phyloP scores from a whole-genome alignment of 345 rosid genomes.

The Tarenaya hassleriana region DNA sequence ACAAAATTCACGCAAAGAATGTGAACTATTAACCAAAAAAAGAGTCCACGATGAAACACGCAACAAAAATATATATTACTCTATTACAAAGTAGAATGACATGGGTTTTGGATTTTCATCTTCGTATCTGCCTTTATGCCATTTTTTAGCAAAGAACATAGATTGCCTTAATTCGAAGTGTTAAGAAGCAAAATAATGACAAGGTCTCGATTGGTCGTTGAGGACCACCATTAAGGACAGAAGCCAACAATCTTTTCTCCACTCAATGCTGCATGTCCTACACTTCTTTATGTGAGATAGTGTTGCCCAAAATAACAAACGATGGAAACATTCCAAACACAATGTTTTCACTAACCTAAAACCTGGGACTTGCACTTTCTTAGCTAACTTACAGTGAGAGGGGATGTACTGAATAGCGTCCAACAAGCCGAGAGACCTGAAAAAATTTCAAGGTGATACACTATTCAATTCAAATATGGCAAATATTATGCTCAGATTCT shows the following conservation, averaged over 20 bases:
- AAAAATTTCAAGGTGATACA: background rate
- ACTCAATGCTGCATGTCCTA: constrained; percentile 1
- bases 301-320: background rate
- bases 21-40: constrained; percentile 2
- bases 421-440: constrained; percentile 2
- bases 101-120: background rate
- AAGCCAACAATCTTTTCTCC: constrained; percentile 19
- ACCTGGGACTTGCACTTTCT: constrained; percentile 7
- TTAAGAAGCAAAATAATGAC: constrained; percentile 18
- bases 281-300: too few relatives aligned
- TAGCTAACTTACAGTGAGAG: constrained; percentile 11
- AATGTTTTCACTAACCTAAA: background rate
- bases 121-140: constrained; percentile 7
- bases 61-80: constrained; percentile 12
- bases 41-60: constrained; percentile 18
- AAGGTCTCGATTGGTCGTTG: constrained; percentile 18
- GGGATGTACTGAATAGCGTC: constrained; percentile 13
- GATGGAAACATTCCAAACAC: background rate
- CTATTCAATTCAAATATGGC: constrained; percentile 6
- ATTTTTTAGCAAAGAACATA: constrained; percentile 10
- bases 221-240: constrained; percentile 28
- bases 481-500: constrained; percentile 5
- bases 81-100: constrained; percentile 21
- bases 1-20: constrained; percentile 26
- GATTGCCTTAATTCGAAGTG: constrained; percentile 19